Evolutionary conservation across 441 rosid genomes (phyloP).

Genomic region (Omphalea diandra): DNA sequence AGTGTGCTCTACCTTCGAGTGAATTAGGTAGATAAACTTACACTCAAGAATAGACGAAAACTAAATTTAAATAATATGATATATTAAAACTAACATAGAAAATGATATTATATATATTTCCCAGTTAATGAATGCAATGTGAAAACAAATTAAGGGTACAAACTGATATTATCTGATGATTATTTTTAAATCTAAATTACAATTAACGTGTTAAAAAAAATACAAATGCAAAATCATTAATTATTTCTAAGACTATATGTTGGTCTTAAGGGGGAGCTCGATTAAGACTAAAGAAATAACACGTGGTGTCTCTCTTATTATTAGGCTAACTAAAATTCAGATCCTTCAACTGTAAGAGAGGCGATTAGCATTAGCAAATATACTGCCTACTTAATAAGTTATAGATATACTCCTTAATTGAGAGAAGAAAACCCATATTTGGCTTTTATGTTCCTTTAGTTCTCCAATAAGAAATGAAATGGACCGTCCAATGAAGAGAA

Average conservation of each 20-base stretch:
- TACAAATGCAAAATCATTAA: not conserved
- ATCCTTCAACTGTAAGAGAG: conserved; percentile 6
- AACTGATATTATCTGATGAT: too few species aligned
- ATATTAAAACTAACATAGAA: too few species aligned
- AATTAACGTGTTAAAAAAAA: too few species aligned
- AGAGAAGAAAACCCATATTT: conserved; percentile 9
- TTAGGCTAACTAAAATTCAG: not conserved
- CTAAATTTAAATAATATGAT: too few species aligned
- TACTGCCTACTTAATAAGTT: not conserved
- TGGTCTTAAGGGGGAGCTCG: not conserved
- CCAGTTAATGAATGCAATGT: too few species aligned
- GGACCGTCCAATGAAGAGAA: not conserved
- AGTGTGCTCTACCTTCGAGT: too few species aligned
- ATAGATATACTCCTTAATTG: not conserved
- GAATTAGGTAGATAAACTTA: too few species aligned
- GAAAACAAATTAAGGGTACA: too few species aligned
- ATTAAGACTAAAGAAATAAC: not conserved
- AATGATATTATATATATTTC: too few species aligned
- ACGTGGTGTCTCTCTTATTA: not conserved
- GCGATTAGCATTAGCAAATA: conserved; percentile 3
- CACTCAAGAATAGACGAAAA: too few species aligned
- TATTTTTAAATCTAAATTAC: too few species aligned
- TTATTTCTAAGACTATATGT: not conserved
- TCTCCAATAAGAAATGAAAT: not conserved
- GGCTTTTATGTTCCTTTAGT: not conserved